Evolutionary conservation across 192 early-diverging fungal genomes (phyloP).

Genomic region (Coemansia asiatica): DNA sequence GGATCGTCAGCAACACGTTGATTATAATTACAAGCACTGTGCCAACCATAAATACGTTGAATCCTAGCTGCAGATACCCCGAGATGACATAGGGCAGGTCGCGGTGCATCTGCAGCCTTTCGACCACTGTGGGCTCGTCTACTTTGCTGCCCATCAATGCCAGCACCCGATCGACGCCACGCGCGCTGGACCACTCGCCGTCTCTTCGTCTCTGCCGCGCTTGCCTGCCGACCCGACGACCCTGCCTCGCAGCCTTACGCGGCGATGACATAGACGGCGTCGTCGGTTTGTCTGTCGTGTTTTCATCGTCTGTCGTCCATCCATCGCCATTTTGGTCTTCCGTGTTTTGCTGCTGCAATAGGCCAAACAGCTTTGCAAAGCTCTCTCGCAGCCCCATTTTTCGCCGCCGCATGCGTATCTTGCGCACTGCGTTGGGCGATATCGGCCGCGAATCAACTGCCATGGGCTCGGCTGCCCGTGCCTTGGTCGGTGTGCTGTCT

Average conservation of each 20-base stretch:
- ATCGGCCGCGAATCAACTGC: slow-evolving; percentile 28
- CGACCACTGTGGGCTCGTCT: slow-evolving; percentile 31
- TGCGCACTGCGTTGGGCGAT: slow-evolving; percentile 37
- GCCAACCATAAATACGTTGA: slow-evolving; percentile 65
- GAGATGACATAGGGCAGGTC: slow-evolving; percentile 53
- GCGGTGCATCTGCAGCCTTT: slow-evolving; percentile 49
- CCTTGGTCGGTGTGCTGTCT: neutral
- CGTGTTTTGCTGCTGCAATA: slow-evolving; percentile 10
- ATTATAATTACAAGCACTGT: slow-evolving; percentile 62
- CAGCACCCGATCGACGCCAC: slow-evolving; percentile 42
- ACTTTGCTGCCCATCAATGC: slow-evolving; percentile 41
- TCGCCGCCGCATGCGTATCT: slow-evolving; percentile 18
- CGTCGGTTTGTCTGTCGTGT: slow-evolving; percentile 13
- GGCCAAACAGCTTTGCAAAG: slow-evolving; percentile 1
- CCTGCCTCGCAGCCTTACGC: neutral
- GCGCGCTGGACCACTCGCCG: slow-evolving; percentile 15
- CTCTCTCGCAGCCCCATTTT: neutral
- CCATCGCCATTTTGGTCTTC: neutral
- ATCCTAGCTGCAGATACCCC: slow-evolving; percentile 70
- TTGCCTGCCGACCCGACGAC: neutral
- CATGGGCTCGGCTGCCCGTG: slow-evolving; percentile 9
- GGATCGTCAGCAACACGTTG: slow-evolving; percentile 69
- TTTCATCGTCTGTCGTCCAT: slow-evolving; percentile 12
- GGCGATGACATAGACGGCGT: neutral
- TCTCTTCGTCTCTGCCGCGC: neutral